A percentile compares a stretch with the other conserved stretches of the same genome.
phyloP scores from a whole-genome alignment of 2,329 filamentous ascomycete species.

The Microdochium nivale region DNA sequence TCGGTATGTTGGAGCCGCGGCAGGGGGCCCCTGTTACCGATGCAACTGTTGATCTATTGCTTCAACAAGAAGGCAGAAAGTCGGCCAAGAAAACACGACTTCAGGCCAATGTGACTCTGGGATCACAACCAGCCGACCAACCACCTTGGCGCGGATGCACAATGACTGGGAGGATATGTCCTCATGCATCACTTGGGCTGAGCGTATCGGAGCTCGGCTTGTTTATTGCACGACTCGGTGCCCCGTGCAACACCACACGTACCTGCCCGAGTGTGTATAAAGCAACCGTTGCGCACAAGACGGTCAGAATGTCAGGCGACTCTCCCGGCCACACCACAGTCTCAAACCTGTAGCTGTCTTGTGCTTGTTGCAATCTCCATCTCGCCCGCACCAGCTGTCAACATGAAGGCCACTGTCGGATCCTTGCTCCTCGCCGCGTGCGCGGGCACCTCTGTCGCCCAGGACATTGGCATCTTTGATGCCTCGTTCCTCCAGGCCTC shows the following conservation, averaged over 20 bases:
- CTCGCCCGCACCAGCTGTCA: background rate
- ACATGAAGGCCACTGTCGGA: constrained; percentile 3
- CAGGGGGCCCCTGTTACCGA: too few relatives aligned
- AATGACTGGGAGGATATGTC: background rate
- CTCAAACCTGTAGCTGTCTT: background rate
- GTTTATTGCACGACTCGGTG: too few relatives aligned
- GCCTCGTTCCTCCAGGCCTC: constrained; percentile 1
- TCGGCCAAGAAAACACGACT: background rate
- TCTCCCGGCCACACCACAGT: too few relatives aligned
- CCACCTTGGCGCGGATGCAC: background rate
- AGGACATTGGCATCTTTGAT: constrained; percentile 1
- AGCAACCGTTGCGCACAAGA: too few relatives aligned
- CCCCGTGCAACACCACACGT: too few relatives aligned
- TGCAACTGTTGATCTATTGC: background rate
- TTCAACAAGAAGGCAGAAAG: background rate
- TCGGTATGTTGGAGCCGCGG: too few relatives aligned
- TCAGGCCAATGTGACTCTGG: background rate
- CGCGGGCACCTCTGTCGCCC: background rate
- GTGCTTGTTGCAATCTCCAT: background rate
- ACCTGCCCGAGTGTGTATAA: too few relatives aligned
- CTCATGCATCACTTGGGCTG: too few relatives aligned
- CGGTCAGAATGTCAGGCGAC: too few relatives aligned
- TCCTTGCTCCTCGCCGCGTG: constrained; percentile 2
- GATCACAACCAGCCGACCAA: background rate
- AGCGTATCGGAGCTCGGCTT: too few relatives aligned